Evolutionary conservation across 371 early-diverging fungal species (phyloP), one percentile per base, ranked within the genome.

Genomic region (Lichtheimia ornata): DNA sequence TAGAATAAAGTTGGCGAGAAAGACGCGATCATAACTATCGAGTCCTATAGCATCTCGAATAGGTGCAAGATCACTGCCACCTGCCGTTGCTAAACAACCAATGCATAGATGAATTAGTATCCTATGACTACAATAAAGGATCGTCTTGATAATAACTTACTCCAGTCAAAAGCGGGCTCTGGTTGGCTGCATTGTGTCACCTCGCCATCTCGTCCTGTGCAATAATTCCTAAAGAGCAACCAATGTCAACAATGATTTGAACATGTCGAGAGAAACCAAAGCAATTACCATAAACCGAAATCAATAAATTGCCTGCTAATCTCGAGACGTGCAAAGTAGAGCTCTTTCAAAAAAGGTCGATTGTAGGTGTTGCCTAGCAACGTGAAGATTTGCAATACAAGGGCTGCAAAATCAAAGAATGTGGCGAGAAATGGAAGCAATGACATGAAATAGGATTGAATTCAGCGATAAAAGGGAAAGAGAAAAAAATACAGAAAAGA

Each of bases 391-490:
- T 79, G 66, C 30, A 79, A 62, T 3, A 79, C 66, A 58, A 79
- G 69, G 6, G 80, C 76, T 4, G 76, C 70, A 56, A 79, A 79
- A 11, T 76, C 76, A 50, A 71, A 72, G 54, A 79, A 79, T 3
- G 73, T 74, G 22, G 80, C 80, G n/a, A 62, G 57, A 43, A 60
- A 67, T 45, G 68, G 50, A 52, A 67, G 53, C 59, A 67, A 25
- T 25, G 63, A 42, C 25, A 51, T 41, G 2, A 14, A n/a, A 35
- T 35, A 2, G 1, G 11, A 35, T 35, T 5, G 7, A 28, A 4
- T 4, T 4, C 28, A 28, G 7, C 9, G 22, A 22, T 22, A 22
- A 35, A 35, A 35, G 15, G 7, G 45, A 17, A 20, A 56, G 24
- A 56, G 44, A 43, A 13, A 40, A 40, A 42, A 35, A 42, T 20